Evolutionary conservation across 345 rosid species (phyloP), one percentile per base, ranked within the genome.

Genomic region (Pugionium dolabratum): DNA sequence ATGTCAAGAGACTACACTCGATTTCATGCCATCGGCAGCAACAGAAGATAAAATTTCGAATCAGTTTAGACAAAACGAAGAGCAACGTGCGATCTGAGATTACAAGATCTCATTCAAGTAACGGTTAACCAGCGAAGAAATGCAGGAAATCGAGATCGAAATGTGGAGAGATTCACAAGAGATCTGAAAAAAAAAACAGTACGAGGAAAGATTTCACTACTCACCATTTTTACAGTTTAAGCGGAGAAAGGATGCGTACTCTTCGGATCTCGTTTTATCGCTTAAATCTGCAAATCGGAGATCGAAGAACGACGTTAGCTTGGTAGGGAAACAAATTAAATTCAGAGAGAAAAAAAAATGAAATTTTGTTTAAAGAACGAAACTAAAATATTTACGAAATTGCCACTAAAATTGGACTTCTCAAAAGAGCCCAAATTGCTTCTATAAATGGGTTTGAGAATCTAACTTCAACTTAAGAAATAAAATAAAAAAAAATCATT

Each of bases 221-320:
- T 59, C 62, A 72, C 76, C 76, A 72, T 72, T 27, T 25, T 50
- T 65, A 50, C 71, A 51, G 71, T 34, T 58, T 43, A 72, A 50
- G 54, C 48, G n/a, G 46, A 72, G 54, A 5, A 64, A 64, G 48
- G 47, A 4, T 65, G 26, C 4, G n/a, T 36, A 4, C 6, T 36
- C 47, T 65, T 59, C 26, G 71, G 71, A 72, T 65, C 61, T 72
- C 66, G 71, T 11, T 4, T 51, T 50, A 34, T 65, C 66, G 66
- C 66, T 35, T 59, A 59, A 51, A 65, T 72, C 71, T 65, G 66
- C 33, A 52, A 58, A 72, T 72, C 71, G 62, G 67, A 58, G 76
- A 72, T 64, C 76, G 71, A 50, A 57, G 63, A 62, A 72, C 58
- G 52, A 63, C 64, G 75, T 63, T 35, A 71, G 75, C 69, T 62